Conservation (phyloP, 2,329 filamentous ascomycete genomes). For the Penicillium sclerotiorum region DNA sequence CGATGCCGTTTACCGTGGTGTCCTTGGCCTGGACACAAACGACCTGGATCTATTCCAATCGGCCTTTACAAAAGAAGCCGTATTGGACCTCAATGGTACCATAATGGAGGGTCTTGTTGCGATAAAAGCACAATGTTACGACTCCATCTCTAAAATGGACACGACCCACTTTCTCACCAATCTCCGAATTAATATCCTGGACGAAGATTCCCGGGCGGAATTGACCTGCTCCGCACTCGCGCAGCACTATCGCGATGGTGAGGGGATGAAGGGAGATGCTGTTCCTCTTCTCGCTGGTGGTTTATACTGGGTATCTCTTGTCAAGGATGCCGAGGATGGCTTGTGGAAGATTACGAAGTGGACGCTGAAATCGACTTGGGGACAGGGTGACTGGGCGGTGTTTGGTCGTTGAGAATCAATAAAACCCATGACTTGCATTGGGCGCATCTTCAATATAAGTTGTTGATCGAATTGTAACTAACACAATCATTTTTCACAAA, state of each 20-base stretch:
- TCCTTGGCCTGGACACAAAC: slow-evolving; percentile 31
- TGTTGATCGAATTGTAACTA: too few relatives aligned
- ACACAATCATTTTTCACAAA: too few relatives aligned
- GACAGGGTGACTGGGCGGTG: slow-evolving; percentile 16
- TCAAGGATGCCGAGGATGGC: slow-evolving; percentile 30
- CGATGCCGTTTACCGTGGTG: slow-evolving; percentile 35
- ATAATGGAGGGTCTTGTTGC: slow-evolving; percentile 22
- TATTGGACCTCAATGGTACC: slow-evolving; percentile 21
- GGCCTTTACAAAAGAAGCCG: slow-evolving; percentile 25
- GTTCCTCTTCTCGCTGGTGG: slow-evolving; percentile 27
- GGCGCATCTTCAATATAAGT: too few relatives aligned
- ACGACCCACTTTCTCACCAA: slow-evolving; percentile 31
- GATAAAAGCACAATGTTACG: slow-evolving; percentile 24
- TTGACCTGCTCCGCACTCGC: slow-evolving; percentile 22
- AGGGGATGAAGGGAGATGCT: slow-evolving; percentile 28
- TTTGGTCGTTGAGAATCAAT: too few relatives aligned
- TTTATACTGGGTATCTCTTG: slow-evolving; percentile 34
- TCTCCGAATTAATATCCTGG: slow-evolving; percentile 22
- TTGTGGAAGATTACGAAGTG: slow-evolving; percentile 41
- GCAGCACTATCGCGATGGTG: slow-evolving; percentile 25
- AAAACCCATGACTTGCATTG: too few relatives aligned
- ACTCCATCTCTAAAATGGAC: slow-evolving; percentile 29
- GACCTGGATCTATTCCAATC: slow-evolving; percentile 34
- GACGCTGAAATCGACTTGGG: slow-evolving; percentile 35
- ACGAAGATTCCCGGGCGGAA: slow-evolving; percentile 13